Evolutionary conservation across 495 filamentous ascomycete genomes (phyloP).

Genomic region (Podospora tetraspora): DNA sequence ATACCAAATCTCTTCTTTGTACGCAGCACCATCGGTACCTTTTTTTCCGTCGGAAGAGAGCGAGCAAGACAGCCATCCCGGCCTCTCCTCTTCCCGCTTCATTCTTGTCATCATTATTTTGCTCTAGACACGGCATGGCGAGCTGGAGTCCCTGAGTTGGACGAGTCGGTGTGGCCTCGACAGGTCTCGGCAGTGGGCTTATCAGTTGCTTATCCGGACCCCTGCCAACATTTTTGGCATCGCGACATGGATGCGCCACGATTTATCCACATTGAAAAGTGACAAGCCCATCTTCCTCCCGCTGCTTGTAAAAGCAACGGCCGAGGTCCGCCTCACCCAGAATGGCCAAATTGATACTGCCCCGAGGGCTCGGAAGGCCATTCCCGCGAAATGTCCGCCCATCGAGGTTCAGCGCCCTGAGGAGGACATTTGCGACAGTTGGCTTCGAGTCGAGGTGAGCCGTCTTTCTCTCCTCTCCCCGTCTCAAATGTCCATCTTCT

Average conservation of each 20-base stretch:
- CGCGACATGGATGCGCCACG: not conserved
- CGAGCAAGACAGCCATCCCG: too few species aligned
- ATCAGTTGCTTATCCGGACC: constrained; percentile 3
- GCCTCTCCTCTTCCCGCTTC: not conserved
- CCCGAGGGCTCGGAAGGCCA: constrained; percentile 31
- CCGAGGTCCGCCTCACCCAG: constrained; percentile 4
- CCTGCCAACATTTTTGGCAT: constrained; percentile 3
- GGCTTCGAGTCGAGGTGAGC: constrained; percentile 34
- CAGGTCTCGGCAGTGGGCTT: not conserved
- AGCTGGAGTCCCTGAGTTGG: not conserved
- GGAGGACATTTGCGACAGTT: constrained; percentile 36
- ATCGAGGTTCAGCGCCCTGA: constrained; percentile 6
- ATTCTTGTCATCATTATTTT: not conserved
- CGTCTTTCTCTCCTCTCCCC: not conserved
- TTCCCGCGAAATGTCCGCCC: constrained; percentile 7
- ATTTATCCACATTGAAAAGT: not conserved
- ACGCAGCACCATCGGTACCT: not conserved
- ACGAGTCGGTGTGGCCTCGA: not conserved
- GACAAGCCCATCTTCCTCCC: not conserved
- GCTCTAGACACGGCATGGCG: not conserved
- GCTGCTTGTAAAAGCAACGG: not conserved
- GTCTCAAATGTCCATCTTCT: not conserved
- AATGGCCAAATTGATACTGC: constrained; percentile 36
- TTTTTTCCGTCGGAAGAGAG: not conserved
- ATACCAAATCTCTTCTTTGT: constrained; percentile 13